These are phyloP conservation scores for Lasiodiplodia sp. DNA, from an alignment of 2,329 filamentous ascomycete genomes.

Conservation along the genomic window DNA sequence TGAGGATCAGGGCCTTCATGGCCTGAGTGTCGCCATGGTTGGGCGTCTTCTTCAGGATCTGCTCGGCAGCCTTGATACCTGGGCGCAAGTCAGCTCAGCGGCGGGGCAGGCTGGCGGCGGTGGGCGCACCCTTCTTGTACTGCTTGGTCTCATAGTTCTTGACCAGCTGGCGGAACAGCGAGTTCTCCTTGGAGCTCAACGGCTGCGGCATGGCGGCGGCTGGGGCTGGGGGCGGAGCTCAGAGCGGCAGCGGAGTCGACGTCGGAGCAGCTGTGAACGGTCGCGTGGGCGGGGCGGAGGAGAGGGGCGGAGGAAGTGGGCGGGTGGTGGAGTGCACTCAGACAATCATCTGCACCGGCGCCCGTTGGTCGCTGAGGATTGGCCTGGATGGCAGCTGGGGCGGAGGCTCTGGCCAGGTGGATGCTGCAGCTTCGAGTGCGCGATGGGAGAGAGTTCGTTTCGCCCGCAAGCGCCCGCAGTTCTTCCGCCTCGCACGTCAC, in stretches of 20 bases:
- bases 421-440: slow-evolving; percentile 15
- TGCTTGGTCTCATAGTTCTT: slow-evolving; percentile 98
- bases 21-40: slow-evolving; percentile 98
- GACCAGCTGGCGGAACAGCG: slow-evolving; percentile 93
- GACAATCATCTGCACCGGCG: slow-evolving; percentile 24
- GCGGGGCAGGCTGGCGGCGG: slow-evolving; percentile 19
- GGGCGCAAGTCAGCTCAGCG: slow-evolving; percentile 32
- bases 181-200: slow-evolving; percentile 84
- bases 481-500: slow-evolving; percentile 18
- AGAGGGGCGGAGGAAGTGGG: background rate
- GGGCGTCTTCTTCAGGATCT: slow-evolving; percentile 92
- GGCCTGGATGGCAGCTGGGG: slow-evolving; percentile 13
- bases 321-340: slow-evolving; percentile 2
- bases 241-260: background rate
- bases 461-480: slow-evolving; percentile 15
- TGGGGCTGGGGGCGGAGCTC: slow-evolving; percentile 6
- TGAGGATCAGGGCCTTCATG: slow-evolving; percentile 98
- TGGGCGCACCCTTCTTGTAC: slow-evolving; percentile 78
- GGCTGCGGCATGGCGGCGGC: slow-evolving; percentile 68
- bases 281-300: slow-evolving; percentile 17
- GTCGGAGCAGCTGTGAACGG: slow-evolving; percentile 3
- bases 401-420: slow-evolving; percentile 25
- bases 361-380: slow-evolving; percentile 14
- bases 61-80: slow-evolving; percentile 94
- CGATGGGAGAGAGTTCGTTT: slow-evolving; percentile 21